Evolutionary conservation across 352 stramenopile species (phyloP).

Genomic region (Phytophthora foliorum): DNA sequence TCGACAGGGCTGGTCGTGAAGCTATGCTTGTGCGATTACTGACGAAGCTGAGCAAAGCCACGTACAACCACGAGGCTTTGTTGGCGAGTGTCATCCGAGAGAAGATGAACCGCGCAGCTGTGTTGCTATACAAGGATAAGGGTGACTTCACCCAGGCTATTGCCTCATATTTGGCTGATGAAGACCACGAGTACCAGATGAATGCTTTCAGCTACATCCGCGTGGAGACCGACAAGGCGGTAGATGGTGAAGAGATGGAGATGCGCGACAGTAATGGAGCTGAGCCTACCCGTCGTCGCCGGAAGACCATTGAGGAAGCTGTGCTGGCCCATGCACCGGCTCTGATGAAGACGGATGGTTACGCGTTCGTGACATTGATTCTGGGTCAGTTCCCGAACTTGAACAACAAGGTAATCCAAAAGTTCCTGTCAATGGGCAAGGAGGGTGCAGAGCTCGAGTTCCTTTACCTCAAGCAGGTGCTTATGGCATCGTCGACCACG

Average conservation of each 20-base stretch:
- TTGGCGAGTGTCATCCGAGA: conserved; percentile 77
- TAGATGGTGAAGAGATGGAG: conserved; percentile 51
- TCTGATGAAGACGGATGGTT: conserved; percentile 91
- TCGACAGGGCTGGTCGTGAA: conserved; percentile 84
- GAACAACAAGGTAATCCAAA: conserved; percentile 89
- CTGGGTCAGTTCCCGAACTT: conserved; percentile 87
- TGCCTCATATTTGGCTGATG: conserved; percentile 83
- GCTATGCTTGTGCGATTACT: conserved; percentile 87
- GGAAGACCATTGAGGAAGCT: conserved; percentile 83
- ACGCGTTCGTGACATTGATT: conserved; percentile 90
- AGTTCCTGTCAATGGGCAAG: conserved; percentile 86
- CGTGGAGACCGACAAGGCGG: conserved; percentile 60
- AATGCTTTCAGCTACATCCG: conserved; percentile 90
- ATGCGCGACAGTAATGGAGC: conserved; percentile 46
- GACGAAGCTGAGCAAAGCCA: conserved; percentile 86
- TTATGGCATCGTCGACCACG: conserved; percentile 67
- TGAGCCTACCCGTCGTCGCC: conserved; percentile 49
- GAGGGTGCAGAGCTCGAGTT: conserved; percentile 83
- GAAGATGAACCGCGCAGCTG: conserved; percentile 86
- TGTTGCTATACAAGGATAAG: conserved; percentile 86
- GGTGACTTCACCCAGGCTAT: conserved; percentile 79
- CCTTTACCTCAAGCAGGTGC: conserved; percentile 80
- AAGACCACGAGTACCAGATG: conserved; percentile 85
- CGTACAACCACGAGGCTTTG: conserved; percentile 81
- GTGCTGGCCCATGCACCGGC: conserved; percentile 76